These are phyloP conservation scores for Fusarium beomiforme DNA, from an alignment of 2,329 filamentous ascomycete genomes.

Conservation along the genomic window DNA sequence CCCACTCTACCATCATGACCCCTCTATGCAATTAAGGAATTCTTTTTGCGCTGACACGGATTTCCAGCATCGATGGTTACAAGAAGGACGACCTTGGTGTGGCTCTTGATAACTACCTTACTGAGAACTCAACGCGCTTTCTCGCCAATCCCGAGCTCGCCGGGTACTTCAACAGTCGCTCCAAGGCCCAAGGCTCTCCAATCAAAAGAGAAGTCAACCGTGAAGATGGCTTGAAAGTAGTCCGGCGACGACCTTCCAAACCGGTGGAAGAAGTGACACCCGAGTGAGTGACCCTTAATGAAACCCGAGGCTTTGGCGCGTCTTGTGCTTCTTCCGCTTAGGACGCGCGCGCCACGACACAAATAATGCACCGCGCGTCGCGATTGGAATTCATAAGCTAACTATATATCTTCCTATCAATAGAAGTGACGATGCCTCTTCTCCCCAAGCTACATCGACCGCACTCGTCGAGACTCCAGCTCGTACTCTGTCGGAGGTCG, in stretches of 20 bases:
- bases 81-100: slow-evolving; percentile 84
- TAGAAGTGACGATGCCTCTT: slow-evolving; percentile 45
- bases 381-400: slow-evolving; percentile 15
- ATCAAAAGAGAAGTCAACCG: slow-evolving; percentile 63
- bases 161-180: slow-evolving; percentile 79
- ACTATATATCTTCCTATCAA: slow-evolving; percentile 8
- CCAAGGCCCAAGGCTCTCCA: slow-evolving; percentile 67
- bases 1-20: slow-evolving; percentile 14
- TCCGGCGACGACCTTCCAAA: slow-evolving; percentile 58
- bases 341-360: slow-evolving; percentile 15
- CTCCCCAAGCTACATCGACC: slow-evolving; percentile 50
- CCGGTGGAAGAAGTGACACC: slow-evolving; percentile 56
- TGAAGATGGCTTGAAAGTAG: slow-evolving; percentile 55
- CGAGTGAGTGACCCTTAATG: slow-evolving; percentile 53
- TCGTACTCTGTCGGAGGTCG: slow-evolving; percentile 63
- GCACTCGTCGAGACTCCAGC: slow-evolving; percentile 61
- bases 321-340: slow-evolving; percentile 10
- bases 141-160: slow-evolving; percentile 70
- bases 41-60: slow-evolving; percentile 31
- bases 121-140: slow-evolving; percentile 73
- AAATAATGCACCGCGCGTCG: slow-evolving; percentile 1
- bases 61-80: slow-evolving; percentile 70
- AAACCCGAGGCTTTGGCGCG: slow-evolving; percentile 14
- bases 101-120: slow-evolving; percentile 77
- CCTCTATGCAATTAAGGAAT: slow-evolving; percentile 6